Base-by-base conservation (phyloP, 2,329 filamentous ascomycete species). In the Karstenula rhodostoma region DNA sequence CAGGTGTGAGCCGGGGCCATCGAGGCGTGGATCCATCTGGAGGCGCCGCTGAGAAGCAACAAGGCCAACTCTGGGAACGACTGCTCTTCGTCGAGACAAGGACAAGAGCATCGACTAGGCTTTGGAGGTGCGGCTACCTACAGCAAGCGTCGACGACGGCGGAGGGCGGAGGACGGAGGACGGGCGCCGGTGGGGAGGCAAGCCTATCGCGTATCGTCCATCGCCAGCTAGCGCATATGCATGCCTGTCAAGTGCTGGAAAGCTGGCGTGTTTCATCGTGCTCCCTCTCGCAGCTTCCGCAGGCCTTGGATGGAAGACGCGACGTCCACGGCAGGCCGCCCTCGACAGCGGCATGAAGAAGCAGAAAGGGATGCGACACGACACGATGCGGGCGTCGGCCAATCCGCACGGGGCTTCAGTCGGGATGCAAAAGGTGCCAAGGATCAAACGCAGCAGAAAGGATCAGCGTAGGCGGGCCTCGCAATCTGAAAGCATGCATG, bases 21-120 rank as follows among this genome's bases (percentile, higher is more conserved):
- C 66, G 63, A 65, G 29, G 57, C 53, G 67, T 47, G 66, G 67
- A 69, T 70, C 69, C 63, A 54, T 59, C 60, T 55, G 48, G 53
- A 37, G 42, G 49, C 50, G 32, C 48, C 51, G 27, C 43, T 46
- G 59, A 54, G 50, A 48, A 59, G 53, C 56, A 44, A 37, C 49
- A 19, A 50, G 29, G 13, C 35, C 51, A 44, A 32, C 23, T 5
- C 17, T 27, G 48, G 25, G 33, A 12, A 27, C 17, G 10, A 27
- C 4, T 22, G 17, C 44, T 48, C 27, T 56, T 48, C 23, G 32
- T 44, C 2, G 29, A 42, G 22, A 52, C 12, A 15, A n/a, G 35
- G 22, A 52, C 12, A 15, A n/a, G 35, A 40, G 35, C 15, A 19
- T 9, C 19, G 50, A 42, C 22, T 29, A 22, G 33, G n/a, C 19